Percentiles rank a stretch among this genome's conserved stretches.
Evolutionary conservation across 78 protist species (phyloP).

Genomic region (Dictyostelium citrinum): DNA sequence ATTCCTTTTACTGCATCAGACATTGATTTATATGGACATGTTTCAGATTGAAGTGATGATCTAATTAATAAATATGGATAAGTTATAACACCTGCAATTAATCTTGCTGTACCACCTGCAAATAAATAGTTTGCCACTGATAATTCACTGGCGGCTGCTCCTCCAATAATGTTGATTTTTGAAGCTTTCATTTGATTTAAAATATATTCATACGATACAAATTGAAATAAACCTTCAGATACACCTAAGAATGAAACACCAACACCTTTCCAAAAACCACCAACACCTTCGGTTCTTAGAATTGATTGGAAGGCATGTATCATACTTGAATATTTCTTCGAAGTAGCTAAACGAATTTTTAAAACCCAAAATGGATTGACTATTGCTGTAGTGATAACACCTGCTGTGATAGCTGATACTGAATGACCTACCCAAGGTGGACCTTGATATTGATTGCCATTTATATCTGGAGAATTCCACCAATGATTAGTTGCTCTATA

Average conservation of each 20-base stretch:
- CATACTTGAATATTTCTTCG: constrained; percentile 36
- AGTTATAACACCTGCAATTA: constrained; percentile 36
- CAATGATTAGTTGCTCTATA: constrained; percentile 64
- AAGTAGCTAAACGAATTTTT: constrained; percentile 56
- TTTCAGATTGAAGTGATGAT: constrained; percentile 53
- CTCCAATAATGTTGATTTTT: not conserved
- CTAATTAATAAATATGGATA: constrained; percentile 63
- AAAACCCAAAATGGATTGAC: constrained; percentile 78
- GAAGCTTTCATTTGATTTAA: constrained; percentile 1
- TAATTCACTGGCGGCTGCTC: not conserved
- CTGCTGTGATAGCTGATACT: constrained; percentile 14
- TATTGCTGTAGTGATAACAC: constrained; percentile 21
- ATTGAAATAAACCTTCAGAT: constrained; percentile 74
- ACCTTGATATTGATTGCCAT: not conserved
- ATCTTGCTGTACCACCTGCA: constrained; percentile 64
- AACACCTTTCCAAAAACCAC: constrained; percentile 74
- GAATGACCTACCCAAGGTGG: constrained; percentile 17
- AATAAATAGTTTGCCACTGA: constrained; percentile 3
- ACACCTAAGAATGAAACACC: constrained; percentile 67
- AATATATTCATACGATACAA: constrained; percentile 64
- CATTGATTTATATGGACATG: constrained; percentile 46
- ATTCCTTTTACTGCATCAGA: constrained; percentile 15
- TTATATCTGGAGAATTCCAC: not conserved
- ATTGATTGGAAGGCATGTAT: constrained; percentile 16
- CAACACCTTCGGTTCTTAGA: constrained; percentile 32